Percentiles rank a stretch among this genome's conserved stretches.
phyloP scores from a whole-genome alignment of 192 early-diverging fungal species.

The Linderina pennispora region DNA sequence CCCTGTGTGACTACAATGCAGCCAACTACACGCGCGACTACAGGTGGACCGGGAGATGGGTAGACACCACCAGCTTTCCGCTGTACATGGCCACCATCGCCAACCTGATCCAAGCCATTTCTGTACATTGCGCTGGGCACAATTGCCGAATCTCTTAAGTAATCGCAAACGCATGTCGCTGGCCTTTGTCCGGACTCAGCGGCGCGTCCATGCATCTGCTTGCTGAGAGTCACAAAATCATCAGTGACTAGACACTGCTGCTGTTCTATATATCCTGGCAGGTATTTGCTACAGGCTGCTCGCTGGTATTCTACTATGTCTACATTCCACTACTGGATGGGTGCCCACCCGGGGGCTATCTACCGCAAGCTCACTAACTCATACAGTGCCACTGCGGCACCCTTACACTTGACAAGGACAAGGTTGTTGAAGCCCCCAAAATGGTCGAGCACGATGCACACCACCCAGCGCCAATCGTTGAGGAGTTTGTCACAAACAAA shows the following conservation, averaged over 20 bases:
- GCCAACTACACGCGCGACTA: not conserved
- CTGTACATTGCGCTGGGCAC: conserved; percentile 42
- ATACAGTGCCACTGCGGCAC: not conserved
- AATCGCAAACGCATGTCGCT: conserved; percentile 42
- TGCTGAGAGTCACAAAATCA: conserved; percentile 28
- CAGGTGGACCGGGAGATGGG: conserved; percentile 4
- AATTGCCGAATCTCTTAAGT: conserved; percentile 36
- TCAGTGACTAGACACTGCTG: conserved; percentile 33
- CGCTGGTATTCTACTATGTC: conserved; percentile 49
- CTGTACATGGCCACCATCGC: conserved; percentile 39
- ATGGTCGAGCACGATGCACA: not conserved
- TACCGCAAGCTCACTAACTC: conserved; percentile 21
- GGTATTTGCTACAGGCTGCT: conserved; percentile 46
- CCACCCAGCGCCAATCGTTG: not conserved
- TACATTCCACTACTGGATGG: conserved; percentile 44
- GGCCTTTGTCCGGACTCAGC: conserved; percentile 12
- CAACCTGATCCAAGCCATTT: conserved; percentile 41
- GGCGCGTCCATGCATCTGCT: conserved; percentile 32
- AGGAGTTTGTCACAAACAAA: conserved; percentile 12
- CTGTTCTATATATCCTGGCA: conserved; percentile 35
- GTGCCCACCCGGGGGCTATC: conserved; percentile 19
- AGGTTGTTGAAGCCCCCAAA: conserved; percentile 1
- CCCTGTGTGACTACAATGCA: conserved; percentile 4
- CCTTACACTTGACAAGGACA: not conserved
- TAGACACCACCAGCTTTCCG: conserved; percentile 13